Evolutionary conservation across 2,329 filamentous ascomycete genomes (phyloP), one percentile per base, ranked within the genome.

Genomic region (Colletotrichum zoysiae): DNA sequence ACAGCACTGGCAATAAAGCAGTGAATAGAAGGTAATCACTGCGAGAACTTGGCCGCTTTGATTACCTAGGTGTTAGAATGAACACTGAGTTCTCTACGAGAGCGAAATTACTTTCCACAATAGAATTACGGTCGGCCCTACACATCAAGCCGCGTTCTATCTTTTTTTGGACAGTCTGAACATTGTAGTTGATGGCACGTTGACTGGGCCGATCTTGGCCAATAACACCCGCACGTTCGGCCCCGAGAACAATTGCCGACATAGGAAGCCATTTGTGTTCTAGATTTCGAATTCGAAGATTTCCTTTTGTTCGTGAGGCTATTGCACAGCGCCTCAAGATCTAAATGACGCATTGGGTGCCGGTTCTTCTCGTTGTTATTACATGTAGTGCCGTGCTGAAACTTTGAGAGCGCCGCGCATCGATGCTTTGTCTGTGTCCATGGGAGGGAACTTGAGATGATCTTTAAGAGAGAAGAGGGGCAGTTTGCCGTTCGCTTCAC

Each of bases 321-420:
- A 14, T 33, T 35, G 11, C 35, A n/a, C 1, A 12, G 7, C 1
- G 9, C 7, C 1, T 35, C 5, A 5, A 8, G n/a, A 11, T 3
- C 8, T 5, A 11, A 0, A 8, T 2, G 1, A 1, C 14, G 3
- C 3, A 5, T 35, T 35, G 50, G 2, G 9, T n/a, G 18, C n/a
- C 33, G 9, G 33, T 7, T 6, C 18, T 44, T 18, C 26, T 26
- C 11, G 1, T 40, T 4, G 8, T 3, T 2, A 30, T 30, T 5
- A 30, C 3, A 5, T 30, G n/a, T 46, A 30, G 18, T 9, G 20
- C 12, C 4, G 16, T 8, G 20, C 26, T 35, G 18, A 20, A n/a
- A 35, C 11, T 11, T 11, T 23, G 11, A 9, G 18, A n/a, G 9
- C 18, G 3, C 44, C 18, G 8, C 44, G 18, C 44, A 46, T 46